phyloP scores from a whole-genome alignment of 2,329 filamentous ascomycete species.

The Aspergillus ruber region DNA sequence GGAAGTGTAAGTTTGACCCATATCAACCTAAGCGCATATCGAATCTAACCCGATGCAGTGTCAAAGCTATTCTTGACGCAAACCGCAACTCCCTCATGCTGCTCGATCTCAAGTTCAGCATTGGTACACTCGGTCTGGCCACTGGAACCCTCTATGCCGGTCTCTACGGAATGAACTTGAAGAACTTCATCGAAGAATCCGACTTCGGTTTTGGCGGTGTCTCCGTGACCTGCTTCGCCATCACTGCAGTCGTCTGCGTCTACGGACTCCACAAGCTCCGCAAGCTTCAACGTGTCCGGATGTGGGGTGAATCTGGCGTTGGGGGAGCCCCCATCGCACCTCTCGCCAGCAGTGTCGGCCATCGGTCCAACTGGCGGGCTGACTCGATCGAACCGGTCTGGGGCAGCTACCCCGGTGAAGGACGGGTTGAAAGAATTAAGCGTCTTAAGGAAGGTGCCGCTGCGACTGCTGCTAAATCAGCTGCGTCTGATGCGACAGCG shows the following conservation, averaged over 20 bases:
- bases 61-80: slow-evolving; percentile 93
- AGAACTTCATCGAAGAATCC: slow-evolving; percentile 96
- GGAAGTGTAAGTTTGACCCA: slow-evolving; percentile 66
- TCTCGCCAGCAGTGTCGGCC: slow-evolving; percentile 14
- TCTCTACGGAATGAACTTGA: slow-evolving; percentile 99
- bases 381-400: slow-evolving; percentile 39
- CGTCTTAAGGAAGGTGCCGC: slow-evolving; percentile 28
- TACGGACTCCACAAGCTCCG: slow-evolving; percentile 80
- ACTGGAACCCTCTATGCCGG: slow-evolving; percentile 92
- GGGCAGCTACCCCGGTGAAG: slow-evolving; percentile 34
- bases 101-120: slow-evolving; percentile 90
- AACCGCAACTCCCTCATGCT: slow-evolving; percentile 98
- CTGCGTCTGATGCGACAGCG: slow-evolving; percentile 11
- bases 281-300: slow-evolving; percentile 79
- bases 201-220: slow-evolving; percentile 77
- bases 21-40: neutral
- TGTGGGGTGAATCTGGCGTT: slow-evolving; percentile 60
- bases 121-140: slow-evolving; percentile 88
- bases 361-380: slow-evolving; percentile 36
- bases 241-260: slow-evolving; percentile 70
- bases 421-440: slow-evolving; percentile 30
- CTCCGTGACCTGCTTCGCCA: slow-evolving; percentile 61
- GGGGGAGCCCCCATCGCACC: slow-evolving; percentile 24
- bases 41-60: slow-evolving; percentile 46
- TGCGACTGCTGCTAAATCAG: slow-evolving; percentile 15